phyloP scores from a whole-genome alignment of 2,329 filamentous ascomycete species.

The Fusarium compactum region DNA sequence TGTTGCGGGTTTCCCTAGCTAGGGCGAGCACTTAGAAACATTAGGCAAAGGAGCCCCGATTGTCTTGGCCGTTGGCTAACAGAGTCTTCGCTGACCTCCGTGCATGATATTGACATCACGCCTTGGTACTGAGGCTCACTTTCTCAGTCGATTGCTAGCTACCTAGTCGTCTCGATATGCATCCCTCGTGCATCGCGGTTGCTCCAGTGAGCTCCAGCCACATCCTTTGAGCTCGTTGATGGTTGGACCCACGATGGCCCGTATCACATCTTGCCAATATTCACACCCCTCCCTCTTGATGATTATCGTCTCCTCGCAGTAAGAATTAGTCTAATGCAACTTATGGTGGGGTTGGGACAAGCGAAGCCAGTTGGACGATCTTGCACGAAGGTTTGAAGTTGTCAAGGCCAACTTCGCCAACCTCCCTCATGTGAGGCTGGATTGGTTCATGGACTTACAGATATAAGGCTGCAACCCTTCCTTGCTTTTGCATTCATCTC shows the following conservation, averaged over 20 bases:
- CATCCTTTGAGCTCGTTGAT: constrained; percentile 38
- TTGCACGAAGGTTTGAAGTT: constrained; percentile 33
- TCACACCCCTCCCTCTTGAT: constrained; percentile 38
- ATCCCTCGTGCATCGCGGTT: constrained; percentile 37
- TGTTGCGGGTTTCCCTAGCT: constrained; percentile 36
- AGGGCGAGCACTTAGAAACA: constrained; percentile 37
- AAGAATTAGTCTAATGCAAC: constrained; percentile 40
- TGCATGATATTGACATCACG: constrained; percentile 47
- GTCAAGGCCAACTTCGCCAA: constrained; percentile 35
- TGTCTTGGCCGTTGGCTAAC: constrained; percentile 26
- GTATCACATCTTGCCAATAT: constrained; percentile 44
- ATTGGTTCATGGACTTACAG: constrained; percentile 19
- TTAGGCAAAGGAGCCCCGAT: constrained; percentile 33
- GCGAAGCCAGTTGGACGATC: constrained; percentile 32
- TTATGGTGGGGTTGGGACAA: constrained; percentile 37
- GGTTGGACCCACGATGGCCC: constrained; percentile 40
- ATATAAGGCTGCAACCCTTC: constrained; percentile 44
- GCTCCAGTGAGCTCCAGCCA: constrained; percentile 49
- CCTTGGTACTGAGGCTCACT: constrained; percentile 16
- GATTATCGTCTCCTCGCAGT: constrained; percentile 41
- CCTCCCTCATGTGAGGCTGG: constrained; percentile 18
- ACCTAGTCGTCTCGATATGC: constrained; percentile 24
- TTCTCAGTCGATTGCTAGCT: constrained; percentile 20
- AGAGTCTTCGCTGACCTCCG: constrained; percentile 37
- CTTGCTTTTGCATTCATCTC: constrained; percentile 23